Base-by-base conservation (phyloP, 768 basidiomycete species). In the Boletus pseudo-olivaceus region DNA sequence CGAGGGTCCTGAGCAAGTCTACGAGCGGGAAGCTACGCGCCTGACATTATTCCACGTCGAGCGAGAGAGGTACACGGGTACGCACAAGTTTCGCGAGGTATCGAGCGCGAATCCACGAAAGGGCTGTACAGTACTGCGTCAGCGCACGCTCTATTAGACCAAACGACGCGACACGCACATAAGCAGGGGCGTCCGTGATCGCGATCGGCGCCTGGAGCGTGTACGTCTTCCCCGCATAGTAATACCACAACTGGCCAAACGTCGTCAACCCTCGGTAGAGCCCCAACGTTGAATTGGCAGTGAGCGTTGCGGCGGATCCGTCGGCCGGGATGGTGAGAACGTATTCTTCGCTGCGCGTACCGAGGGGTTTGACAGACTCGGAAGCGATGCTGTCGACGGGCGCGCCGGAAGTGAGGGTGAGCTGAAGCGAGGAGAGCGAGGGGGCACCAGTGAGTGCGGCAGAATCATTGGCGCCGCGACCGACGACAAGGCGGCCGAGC, bases 211-310 rank as follows among this genome's bases (percentile, higher is more conserved):
- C 75, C 2, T 70, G 47, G 42, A 76, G 57, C 1, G 70, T 73
- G 27, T 82, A 82, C 23, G 65, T 72, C 47, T 53, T 51, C 0
- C 56, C 69, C 5, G 44, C 38, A 38, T 68, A 57, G 20, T 71
- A 65, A 55, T 79, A 84, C 72, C 79, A 82, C 15, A 85, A 58
- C 62, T 82, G 81, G 19, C 70, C 65, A 60, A 85, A 84, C 2
- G 82, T 83, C 4, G 79, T 76, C 47, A 85, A 57, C 0, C 83
- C 84, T 26, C 83, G 69, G 11, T 76, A 72, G 6, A 83, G 62
- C 0, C 84, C 83, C 15, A 84, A 60, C 0, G 78, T 74, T 26
- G 76, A 75, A 44, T 74, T 75, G 10, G 82, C 79, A 0, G 52
- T 61, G 12, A 85, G 59, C 0, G 57, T 68, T 2, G 76, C 81